Conservation (phyloP, 352 stramenopile species). For the Pythium dissotocum region DNA sequence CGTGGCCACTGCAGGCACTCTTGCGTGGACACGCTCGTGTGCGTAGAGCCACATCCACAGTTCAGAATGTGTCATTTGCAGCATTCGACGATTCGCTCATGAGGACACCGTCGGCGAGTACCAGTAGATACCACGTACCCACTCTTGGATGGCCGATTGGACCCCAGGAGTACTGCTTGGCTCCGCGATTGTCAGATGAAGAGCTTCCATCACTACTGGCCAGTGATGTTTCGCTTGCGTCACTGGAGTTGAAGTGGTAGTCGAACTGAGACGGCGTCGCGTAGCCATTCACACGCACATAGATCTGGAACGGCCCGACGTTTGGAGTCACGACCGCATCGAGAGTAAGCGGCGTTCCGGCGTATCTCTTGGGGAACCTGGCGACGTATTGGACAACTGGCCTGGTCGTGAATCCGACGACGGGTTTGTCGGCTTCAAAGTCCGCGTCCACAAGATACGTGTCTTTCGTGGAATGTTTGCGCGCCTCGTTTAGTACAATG, state of each 20-base stretch:
- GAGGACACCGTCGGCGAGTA: conserved; percentile 25
- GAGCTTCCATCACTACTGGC: neutral
- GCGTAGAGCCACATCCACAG: conserved; percentile 30
- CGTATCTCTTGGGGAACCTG: conserved; percentile 30
- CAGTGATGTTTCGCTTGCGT: neutral
- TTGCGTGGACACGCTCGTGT: conserved; percentile 28
- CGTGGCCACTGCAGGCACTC: conserved; percentile 30
- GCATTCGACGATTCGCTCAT: neutral
- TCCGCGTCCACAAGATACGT: conserved; percentile 21
- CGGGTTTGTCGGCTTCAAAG: conserved; percentile 17
- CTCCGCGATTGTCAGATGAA: conserved; percentile 4
- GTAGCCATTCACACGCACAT: conserved; percentile 32
- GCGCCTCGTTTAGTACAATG: conserved; percentile 15
- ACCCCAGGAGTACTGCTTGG: conserved; percentile 25
- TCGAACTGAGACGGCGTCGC: conserved; percentile 29
- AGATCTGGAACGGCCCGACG: conserved; percentile 33
- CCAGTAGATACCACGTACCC: conserved; percentile 31
- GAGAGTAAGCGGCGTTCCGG: conserved; percentile 27
- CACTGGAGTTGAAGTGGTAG: conserved; percentile 32
- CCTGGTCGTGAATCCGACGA: conserved; percentile 9
- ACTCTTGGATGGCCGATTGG: conserved; percentile 29
- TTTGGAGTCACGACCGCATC: conserved; percentile 28
- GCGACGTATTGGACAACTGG: conserved; percentile 22
- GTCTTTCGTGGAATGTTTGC: conserved; percentile 22
- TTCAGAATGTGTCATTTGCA: conserved; percentile 28